Evolutionary conservation across 1,284 basidiomycete genomes (phyloP), one percentile per base, ranked within the genome.

Genomic region (Sanghuangporus baumii): DNA sequence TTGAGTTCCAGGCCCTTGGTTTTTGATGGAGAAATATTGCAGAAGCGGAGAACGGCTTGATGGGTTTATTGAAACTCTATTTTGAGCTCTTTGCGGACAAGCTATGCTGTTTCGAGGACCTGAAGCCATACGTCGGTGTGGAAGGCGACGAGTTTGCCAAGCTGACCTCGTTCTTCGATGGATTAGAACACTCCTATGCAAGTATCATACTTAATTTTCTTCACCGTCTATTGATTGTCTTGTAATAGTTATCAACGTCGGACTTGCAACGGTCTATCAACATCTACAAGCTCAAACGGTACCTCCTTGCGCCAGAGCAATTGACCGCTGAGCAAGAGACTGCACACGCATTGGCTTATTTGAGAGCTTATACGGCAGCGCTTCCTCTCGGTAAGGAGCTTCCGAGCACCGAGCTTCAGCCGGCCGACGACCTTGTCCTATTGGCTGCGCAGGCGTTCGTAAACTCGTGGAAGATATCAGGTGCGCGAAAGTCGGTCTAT

Each of bases 21-120:
- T 43, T 54, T 9, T n/a, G 41, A 38, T 56, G 23, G 36, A 51
- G 51, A 51, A 55, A 61, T 34, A 59, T 54, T 31, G 34, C 46
- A 51, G 66, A 48, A 61, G 6, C 34, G 57, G 46, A 48, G 34
- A 60, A 86, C 26, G 74, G 74, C 23, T 68, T 86, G 64, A 68
- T 79, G 36, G 71, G 71, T 20, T 74, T 85, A 61, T 74, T 90
- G 71, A 78, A 83, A 68, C 74, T 79, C 54, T 96, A 96, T 72
- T 86, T 93, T 69, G 77, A 83, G 46, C 78, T 77, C 62, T 86
- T 94, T 69, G 88, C 89, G 11, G 84, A 86, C 71, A 96, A 94
- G 73, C 78, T 87, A 5, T 93, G 89, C 72, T 94, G 91, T 71
- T 92, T 86, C 66, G 93, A 95, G 73, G 94, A 96, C 69, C 75